These are phyloP conservation scores for Boletus rufocinnamomeus DNA, from an alignment of 768 basidiomycete genomes.

Conservation along the genomic window DNA sequence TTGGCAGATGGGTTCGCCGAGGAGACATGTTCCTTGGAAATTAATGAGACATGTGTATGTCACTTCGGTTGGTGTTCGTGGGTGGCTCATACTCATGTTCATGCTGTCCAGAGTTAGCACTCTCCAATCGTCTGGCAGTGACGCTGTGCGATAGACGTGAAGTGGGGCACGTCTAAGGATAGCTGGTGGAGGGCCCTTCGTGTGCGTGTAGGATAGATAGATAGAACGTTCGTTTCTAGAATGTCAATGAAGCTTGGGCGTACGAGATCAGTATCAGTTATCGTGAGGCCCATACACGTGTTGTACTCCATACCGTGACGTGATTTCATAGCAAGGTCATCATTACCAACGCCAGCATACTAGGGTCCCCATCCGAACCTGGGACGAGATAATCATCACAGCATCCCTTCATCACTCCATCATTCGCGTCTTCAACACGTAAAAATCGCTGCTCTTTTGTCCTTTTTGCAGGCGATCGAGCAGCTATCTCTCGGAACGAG, in stretches of 20 bases:
- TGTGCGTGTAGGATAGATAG: constrained; percentile 20
- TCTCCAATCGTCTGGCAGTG: constrained; percentile 1
- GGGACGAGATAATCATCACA: constrained; percentile 1
- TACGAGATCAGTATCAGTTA: constrained; percentile 1
- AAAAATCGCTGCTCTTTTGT: constrained; percentile 9
- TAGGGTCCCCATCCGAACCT: not conserved
- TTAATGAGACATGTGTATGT: constrained; percentile 27
- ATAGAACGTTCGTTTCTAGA: constrained; percentile 15
- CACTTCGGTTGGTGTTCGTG: constrained; percentile 16
- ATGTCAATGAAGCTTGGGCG: constrained; percentile 4
- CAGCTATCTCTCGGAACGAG: constrained; percentile 9
- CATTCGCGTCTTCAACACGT: constrained; percentile 17
- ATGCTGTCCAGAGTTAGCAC: constrained; percentile 2
- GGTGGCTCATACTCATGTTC: constrained; percentile 7
- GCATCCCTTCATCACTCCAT: not conserved
- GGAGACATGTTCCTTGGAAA: constrained; percentile 31
- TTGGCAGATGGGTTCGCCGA: constrained; percentile 25
- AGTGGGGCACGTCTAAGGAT: constrained; percentile 1
- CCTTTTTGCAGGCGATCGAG: constrained; percentile 8
- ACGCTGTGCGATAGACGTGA: not conserved
- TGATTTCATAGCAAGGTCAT: constrained; percentile 15
- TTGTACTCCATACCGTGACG: constrained; percentile 6
- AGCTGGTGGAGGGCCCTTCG: constrained; percentile 7
- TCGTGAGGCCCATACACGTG: constrained; percentile 25
- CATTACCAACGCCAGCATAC: constrained; percentile 1